phyloP scores from a whole-genome alignment of 2,329 filamentous ascomycete species.

The Trichoderma citrinoviride region DNA sequence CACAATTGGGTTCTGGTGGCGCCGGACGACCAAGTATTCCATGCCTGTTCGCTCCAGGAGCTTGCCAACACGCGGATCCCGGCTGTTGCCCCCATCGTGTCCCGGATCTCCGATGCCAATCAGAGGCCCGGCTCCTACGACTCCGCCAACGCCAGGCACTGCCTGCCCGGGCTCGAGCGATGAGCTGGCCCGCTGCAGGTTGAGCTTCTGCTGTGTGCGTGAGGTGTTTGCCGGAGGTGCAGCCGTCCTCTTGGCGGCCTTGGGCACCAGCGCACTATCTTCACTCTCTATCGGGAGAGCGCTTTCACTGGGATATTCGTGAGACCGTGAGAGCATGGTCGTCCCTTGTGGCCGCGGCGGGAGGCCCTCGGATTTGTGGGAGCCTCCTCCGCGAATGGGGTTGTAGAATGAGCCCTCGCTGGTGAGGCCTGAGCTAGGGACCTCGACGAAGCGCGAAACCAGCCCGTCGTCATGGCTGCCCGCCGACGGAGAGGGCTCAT shows the following conservation, averaged over 20 bases:
- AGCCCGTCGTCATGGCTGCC: conserved; percentile 46
- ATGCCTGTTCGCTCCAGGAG: conserved; percentile 67
- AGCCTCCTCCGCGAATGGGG: conserved; percentile 29
- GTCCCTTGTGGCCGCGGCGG: conserved; percentile 45
- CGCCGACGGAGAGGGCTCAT: conserved; percentile 29
- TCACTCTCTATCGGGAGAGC: conserved; percentile 34
- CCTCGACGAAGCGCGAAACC: conserved; percentile 59
- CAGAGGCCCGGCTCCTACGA: conserved; percentile 45
- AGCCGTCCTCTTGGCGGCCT: conserved; percentile 40
- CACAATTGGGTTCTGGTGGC: conserved; percentile 68
- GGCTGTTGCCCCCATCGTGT: conserved; percentile 50
- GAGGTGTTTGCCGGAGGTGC: conserved; percentile 54
- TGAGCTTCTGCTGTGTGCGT: conserved; percentile 72
- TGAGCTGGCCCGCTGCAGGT: conserved; percentile 70
- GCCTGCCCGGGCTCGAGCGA: conserved; percentile 63
- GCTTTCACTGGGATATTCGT: conserved; percentile 27
- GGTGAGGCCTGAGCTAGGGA: conserved; percentile 47
- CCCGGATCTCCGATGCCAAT: conserved; percentile 53
- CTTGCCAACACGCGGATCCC: conserved; percentile 62
- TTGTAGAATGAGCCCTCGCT: conserved; percentile 54
- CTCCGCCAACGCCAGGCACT: conserved; percentile 36
- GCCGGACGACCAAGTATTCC: conserved; percentile 71
- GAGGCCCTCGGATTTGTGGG: conserved; percentile 35
- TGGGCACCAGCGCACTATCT: conserved; percentile 49
- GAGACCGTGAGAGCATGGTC: conserved; percentile 34